These are phyloP conservation scores for Tulasnella sp. DNA, from an alignment of 768 basidiomycete genomes.

Conservation along the genomic window DNA sequence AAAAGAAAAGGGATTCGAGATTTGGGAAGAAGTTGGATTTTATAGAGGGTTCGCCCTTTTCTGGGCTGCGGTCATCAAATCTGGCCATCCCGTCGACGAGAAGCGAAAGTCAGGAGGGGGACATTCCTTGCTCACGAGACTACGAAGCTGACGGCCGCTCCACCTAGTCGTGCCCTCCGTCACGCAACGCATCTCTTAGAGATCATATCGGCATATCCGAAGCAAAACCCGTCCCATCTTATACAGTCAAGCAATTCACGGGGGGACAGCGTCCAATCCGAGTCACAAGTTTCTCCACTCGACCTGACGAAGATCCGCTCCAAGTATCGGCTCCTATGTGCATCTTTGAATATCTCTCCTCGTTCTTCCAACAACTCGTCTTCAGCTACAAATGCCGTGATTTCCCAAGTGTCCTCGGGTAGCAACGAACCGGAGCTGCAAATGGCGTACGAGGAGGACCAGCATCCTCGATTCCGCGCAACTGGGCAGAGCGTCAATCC, in stretches of 20 bases:
- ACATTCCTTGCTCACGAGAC: neutral
- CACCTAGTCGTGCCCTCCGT: slow-evolving; percentile 50
- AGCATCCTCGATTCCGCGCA: slow-evolving; percentile 1
- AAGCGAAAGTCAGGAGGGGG: neutral
- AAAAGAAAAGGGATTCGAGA: slow-evolving; percentile 84
- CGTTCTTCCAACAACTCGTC: slow-evolving; percentile 32
- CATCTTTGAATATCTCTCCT: slow-evolving; percentile 66
- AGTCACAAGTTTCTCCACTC: slow-evolving; percentile 57
- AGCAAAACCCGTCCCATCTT: slow-evolving; percentile 57
- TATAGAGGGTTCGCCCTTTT: slow-evolving; percentile 79
- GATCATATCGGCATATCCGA: slow-evolving; percentile 71
- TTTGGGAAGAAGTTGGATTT: slow-evolving; percentile 96
- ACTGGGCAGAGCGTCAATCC: neutral
- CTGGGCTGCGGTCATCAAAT: slow-evolving; percentile 52
- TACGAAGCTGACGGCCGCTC: neutral
- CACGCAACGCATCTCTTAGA: slow-evolving; percentile 68
- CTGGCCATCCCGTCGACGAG: neutral
- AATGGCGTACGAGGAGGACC: slow-evolving; percentile 17
- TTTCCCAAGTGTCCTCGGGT: neutral
- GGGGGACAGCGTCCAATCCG: slow-evolving; percentile 32
- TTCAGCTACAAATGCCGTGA: neutral
- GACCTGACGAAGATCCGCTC: slow-evolving; percentile 81
- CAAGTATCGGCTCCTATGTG: slow-evolving; percentile 80
- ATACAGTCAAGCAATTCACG: neutral
- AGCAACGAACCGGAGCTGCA: slow-evolving; percentile 3